Base-by-base conservation (phyloP, 2,329 filamentous ascomycete genomes). In the Colletotrichum godetiae region DNA sequence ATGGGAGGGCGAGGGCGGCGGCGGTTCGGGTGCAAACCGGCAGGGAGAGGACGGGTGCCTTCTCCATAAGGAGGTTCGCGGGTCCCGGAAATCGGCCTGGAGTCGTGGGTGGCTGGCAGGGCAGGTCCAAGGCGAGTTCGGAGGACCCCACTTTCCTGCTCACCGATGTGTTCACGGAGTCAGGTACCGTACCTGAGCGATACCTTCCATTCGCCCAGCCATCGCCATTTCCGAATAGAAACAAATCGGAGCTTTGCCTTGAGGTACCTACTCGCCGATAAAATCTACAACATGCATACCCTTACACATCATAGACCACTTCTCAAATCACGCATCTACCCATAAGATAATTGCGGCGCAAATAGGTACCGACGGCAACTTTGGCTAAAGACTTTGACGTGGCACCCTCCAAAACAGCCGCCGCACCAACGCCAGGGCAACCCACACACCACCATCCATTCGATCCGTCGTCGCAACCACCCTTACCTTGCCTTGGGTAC, bases 161-260 rank as follows among this genome's bases (percentile, higher is more conserved):
- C 42, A 31, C 46, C 22, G 58, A n/a, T 15, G 61, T 3, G 46
- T 24, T n/a, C 4, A 27, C 27, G 27, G 46, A 27, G 60, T 46
- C 11, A 22, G 15, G 59, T 29, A 35, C 5, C 22, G 12, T 4
- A 22, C n/a, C 27, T 2, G 2, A 27, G 2, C 27, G 8, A 22
- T 10, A 3, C 37, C 37, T 49, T 19, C 27, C 37, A 42, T 42
- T 22, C 19, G 27, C 64, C 68, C 68, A 72, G 68, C 68, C 68
- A 72, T 72, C 63, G 68, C 15, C 57, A 72, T 72, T 72, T 72
- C n/a, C 10, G n/a, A 19, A 15, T 3, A 6, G 37, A 42, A 42
- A 42, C 13, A 42, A 13, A 42, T 42, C 37, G 15, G 37, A 15
- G 7, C 13, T 6, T 19, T 42, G 13, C 15, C 37, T 42, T 15